Base-by-base conservation (phyloP, 495 filamentous ascomycete genomes). In the Tetracladium setigerum region DNA sequence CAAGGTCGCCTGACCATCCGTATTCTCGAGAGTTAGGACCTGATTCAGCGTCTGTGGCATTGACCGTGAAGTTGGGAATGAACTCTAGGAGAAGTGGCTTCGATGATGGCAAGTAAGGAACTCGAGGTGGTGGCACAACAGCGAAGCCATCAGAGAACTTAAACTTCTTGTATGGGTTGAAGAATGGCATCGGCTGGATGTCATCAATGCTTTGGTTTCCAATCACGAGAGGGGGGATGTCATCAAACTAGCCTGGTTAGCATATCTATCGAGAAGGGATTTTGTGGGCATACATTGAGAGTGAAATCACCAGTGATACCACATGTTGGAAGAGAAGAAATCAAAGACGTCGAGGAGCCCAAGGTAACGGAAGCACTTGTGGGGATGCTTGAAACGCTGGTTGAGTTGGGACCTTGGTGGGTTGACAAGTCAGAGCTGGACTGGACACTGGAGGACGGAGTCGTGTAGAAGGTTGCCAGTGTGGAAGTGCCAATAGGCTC, bases 151-250 rank as follows among this genome's bases (percentile, higher is more conserved):
- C 47, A 8, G 58, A 57, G 32, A 57, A 61, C 17, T 47, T 52
- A 31, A 61, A 61, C 44, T 61, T 51, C 30, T 61, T 51, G 41
- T 61, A 61, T 1, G 58, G 58, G 27, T 44, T 57, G 45, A 57
- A 55, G 8, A 57, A 19, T 12, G 58, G 58, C 30, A 17, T 37
- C 19, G 58, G 54, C 16, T 41, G 15, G 37, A 49, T 43, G 8
- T 35, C 43, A 35, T 49, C 42, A 11, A 33, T 16, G 43, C 36
- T 47, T 7, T 44, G 24, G 30, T 52, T 43, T 22, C 30, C 18
- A 30, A 50, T 39, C 14, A 30, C 30, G 18, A 57, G 50, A 2
- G 49, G 49, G n/a, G 58, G 58, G 18, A 57, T 55, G 24, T 61
- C 58, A 49, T 61, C 58, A 36, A 61, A 57, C 58, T 61, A 24